These are phyloP conservation scores for Cynanchum wilfordii DNA, from an alignment of 257 asterid genomes.

Conservation along the genomic window DNA sequence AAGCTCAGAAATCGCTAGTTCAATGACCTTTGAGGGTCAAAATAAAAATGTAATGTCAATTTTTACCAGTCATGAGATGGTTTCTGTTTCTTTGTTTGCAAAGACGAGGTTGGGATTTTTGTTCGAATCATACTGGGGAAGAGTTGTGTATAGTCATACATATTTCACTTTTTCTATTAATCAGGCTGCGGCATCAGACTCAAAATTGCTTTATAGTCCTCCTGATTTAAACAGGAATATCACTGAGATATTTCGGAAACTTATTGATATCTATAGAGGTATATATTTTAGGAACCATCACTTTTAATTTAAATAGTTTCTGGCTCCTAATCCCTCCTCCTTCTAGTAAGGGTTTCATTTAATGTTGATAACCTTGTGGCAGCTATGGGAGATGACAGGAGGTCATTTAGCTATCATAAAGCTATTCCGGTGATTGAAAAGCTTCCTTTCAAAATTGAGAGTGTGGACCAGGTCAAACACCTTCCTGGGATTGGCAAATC, in stretches of 20 bases:
- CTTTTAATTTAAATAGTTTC: slow-evolving; percentile 10
- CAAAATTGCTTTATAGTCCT: slow-evolving; percentile 66
- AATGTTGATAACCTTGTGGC: slow-evolving; percentile 21
- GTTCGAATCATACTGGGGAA: not conserved
- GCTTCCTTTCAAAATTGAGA: slow-evolving; percentile 80
- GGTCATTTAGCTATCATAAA: slow-evolving; percentile 91
- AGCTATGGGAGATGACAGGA: slow-evolving; percentile 93
- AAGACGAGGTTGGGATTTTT: not conserved
- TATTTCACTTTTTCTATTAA: slow-evolving; percentile 5
- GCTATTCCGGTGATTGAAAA: slow-evolving; percentile 92
- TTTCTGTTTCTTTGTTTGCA: not conserved
- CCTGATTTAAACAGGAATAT: slow-evolving; percentile 85
- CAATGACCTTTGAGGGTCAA: slow-evolving; percentile 26
- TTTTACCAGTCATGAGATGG: not conserved
- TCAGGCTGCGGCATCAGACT: slow-evolving; percentile 51
- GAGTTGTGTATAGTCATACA: not conserved
- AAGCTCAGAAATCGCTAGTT: slow-evolving; percentile 51
- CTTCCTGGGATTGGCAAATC: slow-evolving; percentile 89
- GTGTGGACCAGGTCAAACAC: slow-evolving; percentile 73
- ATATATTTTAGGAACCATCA: slow-evolving; percentile 13
- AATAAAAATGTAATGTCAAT: slow-evolving; percentile 38
- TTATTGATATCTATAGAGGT: slow-evolving; percentile 90
- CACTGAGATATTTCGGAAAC: slow-evolving; percentile 81
- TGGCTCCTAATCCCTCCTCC: slow-evolving; percentile 1
- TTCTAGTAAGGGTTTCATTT: slow-evolving; percentile 13